phyloP scores from a whole-genome alignment of 805 yeast species.

The Kodamaea restingae region DNA sequence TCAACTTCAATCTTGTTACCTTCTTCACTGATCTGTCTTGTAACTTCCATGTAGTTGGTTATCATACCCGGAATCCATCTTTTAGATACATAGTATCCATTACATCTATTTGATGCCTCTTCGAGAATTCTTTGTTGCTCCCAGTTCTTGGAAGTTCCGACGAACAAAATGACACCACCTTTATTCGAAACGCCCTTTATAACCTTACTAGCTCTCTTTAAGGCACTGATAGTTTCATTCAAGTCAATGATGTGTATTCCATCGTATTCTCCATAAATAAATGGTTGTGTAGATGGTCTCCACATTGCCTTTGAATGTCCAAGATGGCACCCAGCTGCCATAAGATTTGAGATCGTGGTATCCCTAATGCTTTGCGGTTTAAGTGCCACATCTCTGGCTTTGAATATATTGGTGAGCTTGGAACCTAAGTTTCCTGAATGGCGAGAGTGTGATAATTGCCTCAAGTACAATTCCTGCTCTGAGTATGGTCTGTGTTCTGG shows the following conservation, averaged over 20 bases:
- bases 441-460: slow-evolving; percentile 62
- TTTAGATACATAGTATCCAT: slow-evolving; percentile 75
- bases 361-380: slow-evolving; percentile 56
- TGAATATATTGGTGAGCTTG: slow-evolving; percentile 54
- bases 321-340: slow-evolving; percentile 92
- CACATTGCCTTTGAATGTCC: slow-evolving; percentile 83
- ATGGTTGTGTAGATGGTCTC: slow-evolving; percentile 82
- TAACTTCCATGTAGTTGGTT: slow-evolving; percentile 75
- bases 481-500: slow-evolving; percentile 64
- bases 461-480: slow-evolving; percentile 68
- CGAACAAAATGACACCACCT: slow-evolving; percentile 81
- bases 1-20: slow-evolving; percentile 55
- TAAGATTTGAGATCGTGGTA: slow-evolving; percentile 61
- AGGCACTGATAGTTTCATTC: slow-evolving; percentile 70
- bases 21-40: slow-evolving; percentile 43
- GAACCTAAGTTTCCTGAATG: slow-evolving; percentile 63
- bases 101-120: slow-evolving; percentile 71
- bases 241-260: slow-evolving; percentile 90
- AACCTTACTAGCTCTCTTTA: slow-evolving; percentile 83
- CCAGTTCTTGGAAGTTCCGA: slow-evolving; percentile 75
- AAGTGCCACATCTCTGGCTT: slow-evolving; percentile 62
- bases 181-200: slow-evolving; percentile 73
- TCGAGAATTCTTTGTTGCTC: slow-evolving; percentile 67
- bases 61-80: slow-evolving; percentile 96
- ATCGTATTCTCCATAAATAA: slow-evolving; percentile 79